Conservation (phyloP, 371 early-diverging fungal species). For the Actinomucor elegans region DNA sequence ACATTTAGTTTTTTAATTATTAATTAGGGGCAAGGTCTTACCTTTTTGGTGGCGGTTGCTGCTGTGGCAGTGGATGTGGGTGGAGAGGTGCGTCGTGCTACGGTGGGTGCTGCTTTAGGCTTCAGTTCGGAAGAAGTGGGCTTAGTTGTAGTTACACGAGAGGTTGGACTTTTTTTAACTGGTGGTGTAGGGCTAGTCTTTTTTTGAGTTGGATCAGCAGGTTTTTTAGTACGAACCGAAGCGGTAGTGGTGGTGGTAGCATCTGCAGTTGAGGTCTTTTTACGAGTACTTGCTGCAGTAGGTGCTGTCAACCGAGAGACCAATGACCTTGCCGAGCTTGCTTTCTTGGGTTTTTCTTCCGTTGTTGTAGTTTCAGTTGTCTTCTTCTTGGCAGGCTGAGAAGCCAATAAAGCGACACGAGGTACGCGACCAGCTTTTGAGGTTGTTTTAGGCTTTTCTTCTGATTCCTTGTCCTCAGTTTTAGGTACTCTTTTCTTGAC, state of each 20-base stretch:
- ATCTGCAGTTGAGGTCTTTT: constrained; percentile 10
- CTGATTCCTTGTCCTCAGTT: not conserved
- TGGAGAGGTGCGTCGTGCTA: constrained; percentile 3
- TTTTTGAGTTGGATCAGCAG: constrained; percentile 2
- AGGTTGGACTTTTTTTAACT: not conserved
- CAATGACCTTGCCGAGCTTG: constrained; percentile 10
- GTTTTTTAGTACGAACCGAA: not conserved
- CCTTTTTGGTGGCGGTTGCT: constrained; percentile 12
- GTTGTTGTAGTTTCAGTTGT: constrained; percentile 5
- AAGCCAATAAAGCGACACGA: constrained; percentile 24
- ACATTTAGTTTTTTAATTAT: not conserved
- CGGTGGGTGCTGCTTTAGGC: constrained; percentile 9
- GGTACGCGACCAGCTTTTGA: not conserved
- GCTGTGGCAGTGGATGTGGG: constrained; percentile 7
- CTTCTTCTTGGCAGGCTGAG: not conserved
- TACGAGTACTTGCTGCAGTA: constrained; percentile 25
- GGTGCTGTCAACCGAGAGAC: constrained; percentile 27
- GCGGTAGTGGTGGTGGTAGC: not conserved
- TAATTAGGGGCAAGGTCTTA: not conserved
- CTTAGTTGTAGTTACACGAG: not conserved
- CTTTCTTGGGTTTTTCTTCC: constrained; percentile 16
- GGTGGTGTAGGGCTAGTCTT: not conserved
- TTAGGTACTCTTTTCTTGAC: too few species aligned
- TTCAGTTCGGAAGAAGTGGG: constrained; percentile 1
- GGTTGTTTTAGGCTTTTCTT: not conserved